phyloP scores from a whole-genome alignment of 2,329 filamentous ascomycete species.

The Periconia sp. region DNA sequence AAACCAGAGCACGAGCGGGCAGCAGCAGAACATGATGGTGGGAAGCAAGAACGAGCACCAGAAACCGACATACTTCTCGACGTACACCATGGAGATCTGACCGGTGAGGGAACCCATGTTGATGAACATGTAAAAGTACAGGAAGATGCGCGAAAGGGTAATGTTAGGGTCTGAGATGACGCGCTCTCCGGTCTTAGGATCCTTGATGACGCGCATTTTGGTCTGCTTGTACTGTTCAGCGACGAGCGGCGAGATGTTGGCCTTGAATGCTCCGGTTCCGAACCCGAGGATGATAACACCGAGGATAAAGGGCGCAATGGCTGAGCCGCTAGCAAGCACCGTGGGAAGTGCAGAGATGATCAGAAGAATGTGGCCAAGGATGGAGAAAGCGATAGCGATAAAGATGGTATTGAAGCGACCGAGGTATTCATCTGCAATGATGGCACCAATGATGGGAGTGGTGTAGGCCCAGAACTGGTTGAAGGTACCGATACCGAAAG shows the following conservation, averaged over 20 bases:
- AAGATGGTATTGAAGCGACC: slow-evolving; percentile 69
- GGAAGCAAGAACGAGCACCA: slow-evolving; percentile 74
- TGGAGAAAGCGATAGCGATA: slow-evolving; percentile 52
- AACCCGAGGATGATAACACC: slow-evolving; percentile 56
- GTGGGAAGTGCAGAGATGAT: slow-evolving; percentile 61
- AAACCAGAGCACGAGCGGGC: slow-evolving; percentile 65
- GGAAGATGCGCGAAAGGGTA: slow-evolving; percentile 69
- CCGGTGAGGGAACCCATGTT: slow-evolving; percentile 64
- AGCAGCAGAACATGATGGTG: slow-evolving; percentile 67
- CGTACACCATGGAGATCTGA: slow-evolving; percentile 73
- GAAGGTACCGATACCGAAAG: slow-evolving; percentile 45
- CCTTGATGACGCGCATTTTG: slow-evolving; percentile 62
- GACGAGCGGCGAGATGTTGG: slow-evolving; percentile 65
- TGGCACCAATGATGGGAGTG: slow-evolving; percentile 58
- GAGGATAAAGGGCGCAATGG: slow-evolving; percentile 59
- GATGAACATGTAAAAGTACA: slow-evolving; percentile 39
- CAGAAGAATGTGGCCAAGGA: slow-evolving; percentile 62
- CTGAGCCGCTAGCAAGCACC: slow-evolving; percentile 48
- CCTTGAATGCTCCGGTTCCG: slow-evolving; percentile 56
- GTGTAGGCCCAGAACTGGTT: slow-evolving; percentile 50
- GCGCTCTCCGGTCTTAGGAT: slow-evolving; percentile 64
- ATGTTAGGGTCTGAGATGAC: slow-evolving; percentile 74
- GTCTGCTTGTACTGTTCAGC: slow-evolving; percentile 72
- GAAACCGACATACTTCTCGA: slow-evolving; percentile 78
- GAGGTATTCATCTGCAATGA: slow-evolving; percentile 63